A percentile compares a stretch with the other conserved stretches of the same genome.
These are phyloP conservation scores for Erodium texanum DNA, from an alignment of 441 rosid species.

Conservation along the genomic window DNA sequence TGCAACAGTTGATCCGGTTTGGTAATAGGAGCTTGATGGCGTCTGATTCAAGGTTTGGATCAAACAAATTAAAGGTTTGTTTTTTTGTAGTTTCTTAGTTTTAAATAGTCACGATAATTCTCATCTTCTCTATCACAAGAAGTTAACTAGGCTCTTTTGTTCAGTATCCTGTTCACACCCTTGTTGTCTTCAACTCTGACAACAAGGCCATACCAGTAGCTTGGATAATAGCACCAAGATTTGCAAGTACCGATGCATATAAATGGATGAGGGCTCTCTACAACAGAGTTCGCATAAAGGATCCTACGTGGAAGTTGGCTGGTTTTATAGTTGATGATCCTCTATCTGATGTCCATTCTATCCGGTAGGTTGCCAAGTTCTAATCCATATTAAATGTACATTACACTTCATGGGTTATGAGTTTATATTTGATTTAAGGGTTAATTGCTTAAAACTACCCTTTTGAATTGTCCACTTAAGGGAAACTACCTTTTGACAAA, in stretches of 20 bases:
- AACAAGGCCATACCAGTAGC: constrained; percentile 49
- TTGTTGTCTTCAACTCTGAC: constrained; percentile 40
- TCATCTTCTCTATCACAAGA: constrained; percentile 2
- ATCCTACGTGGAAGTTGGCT: constrained; percentile 39
- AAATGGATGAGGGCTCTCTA: constrained; percentile 45
- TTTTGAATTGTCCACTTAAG: no score
- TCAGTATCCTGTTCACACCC: constrained; percentile 42
- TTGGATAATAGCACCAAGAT: constrained; percentile 44
- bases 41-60: constrained; percentile 42
- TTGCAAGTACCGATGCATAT: constrained; percentile 27
- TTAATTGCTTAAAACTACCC: no score
- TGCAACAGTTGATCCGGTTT: constrained; percentile 43
- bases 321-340: constrained; percentile 43
- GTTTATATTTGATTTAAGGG: no score
- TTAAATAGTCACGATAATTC: constrained; percentile 11
- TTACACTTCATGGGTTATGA: neutral
- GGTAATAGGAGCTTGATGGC: constrained; percentile 36
- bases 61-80: constrained; percentile 40
- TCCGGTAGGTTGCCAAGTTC: constrained; percentile 27
- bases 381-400: neutral
- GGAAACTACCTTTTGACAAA: no score
- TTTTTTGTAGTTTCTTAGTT: neutral
- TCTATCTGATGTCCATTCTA: constrained; percentile 26
- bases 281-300: constrained; percentile 38
- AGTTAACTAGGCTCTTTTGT: constrained; percentile 3